Evolutionary conservation across 2,329 filamentous ascomycete species (phyloP).

Genomic region (Phaeosphaeria sp.): DNA sequence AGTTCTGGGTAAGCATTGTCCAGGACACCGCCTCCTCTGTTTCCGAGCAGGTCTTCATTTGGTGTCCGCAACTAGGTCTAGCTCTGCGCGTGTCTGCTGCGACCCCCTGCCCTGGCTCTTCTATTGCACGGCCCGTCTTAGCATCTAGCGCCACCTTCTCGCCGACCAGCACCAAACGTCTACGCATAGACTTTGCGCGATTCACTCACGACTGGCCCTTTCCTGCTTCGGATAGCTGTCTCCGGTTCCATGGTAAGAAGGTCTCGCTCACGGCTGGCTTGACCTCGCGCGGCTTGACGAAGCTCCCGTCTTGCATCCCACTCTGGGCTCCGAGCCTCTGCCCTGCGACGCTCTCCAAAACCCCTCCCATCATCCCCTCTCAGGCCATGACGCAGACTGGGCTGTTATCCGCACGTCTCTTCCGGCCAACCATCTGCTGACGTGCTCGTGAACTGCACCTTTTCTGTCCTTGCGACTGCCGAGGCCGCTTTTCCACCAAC

Average conservation of each 20-base stretch:
- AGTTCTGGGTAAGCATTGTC: background rate
- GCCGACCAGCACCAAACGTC: slow-evolving; percentile 41
- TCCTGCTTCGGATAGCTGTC: slow-evolving; percentile 43
- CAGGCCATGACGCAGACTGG: slow-evolving; percentile 47
- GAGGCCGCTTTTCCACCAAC: slow-evolving; percentile 32
- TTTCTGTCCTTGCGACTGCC: slow-evolving; percentile 39
- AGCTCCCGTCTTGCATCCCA: slow-evolving; percentile 39
- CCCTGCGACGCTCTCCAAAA: slow-evolving; percentile 47
- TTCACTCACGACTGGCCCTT: slow-evolving; percentile 32
- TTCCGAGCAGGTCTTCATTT: background rate
- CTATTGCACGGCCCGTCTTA: slow-evolving; percentile 35
- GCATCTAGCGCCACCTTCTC: slow-evolving; percentile 32
- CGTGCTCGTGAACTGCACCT: slow-evolving; percentile 37
- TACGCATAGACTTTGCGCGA: slow-evolving; percentile 37
- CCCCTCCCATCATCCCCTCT: slow-evolving; percentile 30
- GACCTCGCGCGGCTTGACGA: slow-evolving; percentile 41
- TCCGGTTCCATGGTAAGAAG: slow-evolving; percentile 48
- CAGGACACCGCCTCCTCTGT: background rate
- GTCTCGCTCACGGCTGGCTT: slow-evolving; percentile 38
- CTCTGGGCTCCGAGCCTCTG: slow-evolving; percentile 34
- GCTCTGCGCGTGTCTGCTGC: slow-evolving; percentile 18
- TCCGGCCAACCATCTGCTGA: slow-evolving; percentile 37
- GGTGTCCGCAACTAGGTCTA: slow-evolving; percentile 15
- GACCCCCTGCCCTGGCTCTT: slow-evolving; percentile 29
- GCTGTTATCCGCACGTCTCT: slow-evolving; percentile 30